phyloP scores from a whole-genome alignment of 305 asterid genomes.

The Ajuga reptans region DNA sequence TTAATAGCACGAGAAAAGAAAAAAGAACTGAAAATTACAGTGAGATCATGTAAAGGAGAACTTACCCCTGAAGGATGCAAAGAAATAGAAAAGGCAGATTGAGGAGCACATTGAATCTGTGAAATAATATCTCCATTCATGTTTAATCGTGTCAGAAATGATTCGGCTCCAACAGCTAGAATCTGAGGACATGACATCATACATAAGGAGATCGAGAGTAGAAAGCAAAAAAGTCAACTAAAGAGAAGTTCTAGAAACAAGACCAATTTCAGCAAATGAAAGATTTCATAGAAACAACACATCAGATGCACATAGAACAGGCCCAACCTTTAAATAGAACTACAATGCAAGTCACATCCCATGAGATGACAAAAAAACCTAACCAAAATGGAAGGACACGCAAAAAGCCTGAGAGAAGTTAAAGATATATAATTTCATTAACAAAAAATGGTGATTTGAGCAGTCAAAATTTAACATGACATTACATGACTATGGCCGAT shows the following conservation, averaged over 20 bases:
- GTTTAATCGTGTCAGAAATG: slow-evolving; percentile 56
- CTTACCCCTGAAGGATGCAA: slow-evolving; percentile 84
- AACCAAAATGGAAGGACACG: slow-evolving; percentile 8
- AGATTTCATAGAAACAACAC: neutral
- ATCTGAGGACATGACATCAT: slow-evolving; percentile 36
- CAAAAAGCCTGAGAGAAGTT: neutral
- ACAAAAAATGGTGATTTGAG: neutral
- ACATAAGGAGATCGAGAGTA: neutral
- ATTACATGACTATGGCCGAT: too few relatives aligned
- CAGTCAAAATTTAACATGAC: neutral
- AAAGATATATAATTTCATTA: neutral
- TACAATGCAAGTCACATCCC: neutral
- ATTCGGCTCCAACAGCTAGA: slow-evolving; percentile 79
- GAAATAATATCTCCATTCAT: slow-evolving; percentile 72
- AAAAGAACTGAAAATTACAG: neutral
- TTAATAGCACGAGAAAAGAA: too few relatives aligned
- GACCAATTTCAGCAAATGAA: neutral
- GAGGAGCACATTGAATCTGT: slow-evolving; percentile 82
- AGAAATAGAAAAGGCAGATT: slow-evolving; percentile 62
- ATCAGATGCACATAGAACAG: neutral
- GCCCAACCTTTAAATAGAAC: neutral
- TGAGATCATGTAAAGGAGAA: slow-evolving; percentile 1
- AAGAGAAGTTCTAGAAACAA: neutral
- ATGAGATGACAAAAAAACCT: neutral
- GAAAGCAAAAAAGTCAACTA: neutral